A percentile compares a stretch with the other conserved stretches of the same genome.
phyloP scores from a whole-genome alignment of 164 flowering plant genomes.

The Dillenia turbinata region DNA sequence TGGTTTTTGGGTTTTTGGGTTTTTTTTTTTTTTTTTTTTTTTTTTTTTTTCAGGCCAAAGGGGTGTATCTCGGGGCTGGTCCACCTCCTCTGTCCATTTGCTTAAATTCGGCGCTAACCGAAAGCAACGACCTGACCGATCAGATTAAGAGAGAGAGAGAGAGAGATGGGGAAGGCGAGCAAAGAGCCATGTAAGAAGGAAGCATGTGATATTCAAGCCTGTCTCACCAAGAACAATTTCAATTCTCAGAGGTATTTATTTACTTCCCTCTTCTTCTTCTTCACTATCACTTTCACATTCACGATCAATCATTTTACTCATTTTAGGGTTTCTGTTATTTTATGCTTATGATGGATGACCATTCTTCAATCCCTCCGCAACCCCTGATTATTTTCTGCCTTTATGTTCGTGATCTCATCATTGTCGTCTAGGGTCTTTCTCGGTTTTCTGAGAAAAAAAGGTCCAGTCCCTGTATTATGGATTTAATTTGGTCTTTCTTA shows the following conservation, averaged over 20 bases:
- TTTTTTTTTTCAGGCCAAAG: too few species aligned
- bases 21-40: too few species aligned
- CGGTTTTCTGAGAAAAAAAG: neutral
- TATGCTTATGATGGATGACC: neutral
- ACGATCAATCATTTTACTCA: neutral
- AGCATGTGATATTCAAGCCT: constrained; percentile 92
- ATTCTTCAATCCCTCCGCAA: neutral
- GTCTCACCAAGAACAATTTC: constrained; percentile 89
- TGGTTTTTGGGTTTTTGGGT: too few species aligned
- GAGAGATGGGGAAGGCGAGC: constrained; percentile 43
- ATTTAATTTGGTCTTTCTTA: too few species aligned
- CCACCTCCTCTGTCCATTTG: too few species aligned
- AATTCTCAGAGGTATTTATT: constrained; percentile 57
- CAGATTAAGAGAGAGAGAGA: constrained; percentile 6
- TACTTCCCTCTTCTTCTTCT: neutral
- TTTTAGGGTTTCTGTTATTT: neutral
- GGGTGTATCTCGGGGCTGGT: too few species aligned
- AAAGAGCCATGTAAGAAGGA: constrained; percentile 92
- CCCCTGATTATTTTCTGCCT: neutral
- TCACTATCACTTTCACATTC: neutral
- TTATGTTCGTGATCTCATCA: neutral
- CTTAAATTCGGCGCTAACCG: too few species aligned
- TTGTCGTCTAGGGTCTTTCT: neutral
- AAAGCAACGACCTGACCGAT: too few species aligned
- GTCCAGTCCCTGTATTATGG: too few species aligned